These are phyloP conservation scores for Plasmopara muralis DNA, from an alignment of 352 stramenopile genomes.

Conservation along the genomic window DNA sequence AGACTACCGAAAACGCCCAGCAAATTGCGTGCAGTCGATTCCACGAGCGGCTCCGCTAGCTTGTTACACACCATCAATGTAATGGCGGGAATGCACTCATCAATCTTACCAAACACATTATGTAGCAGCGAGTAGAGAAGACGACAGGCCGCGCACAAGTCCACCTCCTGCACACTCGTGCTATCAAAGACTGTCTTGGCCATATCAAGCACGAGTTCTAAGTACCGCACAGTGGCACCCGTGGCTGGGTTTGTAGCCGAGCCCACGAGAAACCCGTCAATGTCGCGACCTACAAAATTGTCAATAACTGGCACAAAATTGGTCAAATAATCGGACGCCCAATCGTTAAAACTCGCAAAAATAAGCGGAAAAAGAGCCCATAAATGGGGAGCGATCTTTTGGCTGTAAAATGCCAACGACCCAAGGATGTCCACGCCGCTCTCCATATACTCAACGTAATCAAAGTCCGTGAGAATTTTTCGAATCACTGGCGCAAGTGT, in stretches of 20 bases:
- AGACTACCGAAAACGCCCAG: conserved; percentile 89
- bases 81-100: conserved; percentile 70
- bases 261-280: conserved; percentile 60
- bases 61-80: conserved; percentile 61
- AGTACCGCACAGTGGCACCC: conserved; percentile 47
- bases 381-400: conserved; percentile 87
- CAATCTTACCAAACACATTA: conserved; percentile 78
- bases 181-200: conserved; percentile 67
- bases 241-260: conserved; percentile 35
- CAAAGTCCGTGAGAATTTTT: conserved; percentile 92
- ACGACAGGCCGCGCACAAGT: conserved; percentile 64
- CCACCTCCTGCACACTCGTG: conserved; percentile 51
- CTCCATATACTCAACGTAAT: conserved; percentile 97
- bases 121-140: conserved; percentile 78
- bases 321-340: conserved; percentile 94
- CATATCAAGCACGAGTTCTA: conserved; percentile 80
- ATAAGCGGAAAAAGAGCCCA: conserved; percentile 96
- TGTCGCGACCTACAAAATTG: conserved; percentile 91
- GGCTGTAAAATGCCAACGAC: conserved; percentile 94
- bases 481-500: conserved; percentile 93
- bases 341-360: conserved; percentile 94
- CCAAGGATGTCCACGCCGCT: conserved; percentile 94
- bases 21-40: conserved; percentile 70
- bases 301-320: conserved; percentile 95
- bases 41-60: conserved; percentile 48